Evolutionary conservation across 2,329 filamentous ascomycete species (phyloP).

Genomic region (Beauveria varroae): DNA sequence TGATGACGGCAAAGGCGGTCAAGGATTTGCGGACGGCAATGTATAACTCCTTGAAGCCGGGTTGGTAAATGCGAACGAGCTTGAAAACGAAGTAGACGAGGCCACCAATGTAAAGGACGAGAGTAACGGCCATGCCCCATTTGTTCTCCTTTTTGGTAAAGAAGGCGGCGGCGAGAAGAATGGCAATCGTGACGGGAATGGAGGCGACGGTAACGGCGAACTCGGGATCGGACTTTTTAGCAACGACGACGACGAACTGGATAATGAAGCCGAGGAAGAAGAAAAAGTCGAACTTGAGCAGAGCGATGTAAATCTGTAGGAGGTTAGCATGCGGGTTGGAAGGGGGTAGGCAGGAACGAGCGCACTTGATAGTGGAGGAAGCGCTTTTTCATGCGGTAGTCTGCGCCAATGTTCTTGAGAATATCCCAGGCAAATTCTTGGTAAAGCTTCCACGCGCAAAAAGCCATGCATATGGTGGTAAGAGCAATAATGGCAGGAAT

Average conservation of each 20-base stretch:
- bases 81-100: constrained; percentile 98
- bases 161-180: constrained; percentile 76
- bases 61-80: constrained; percentile 87
- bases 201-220: constrained; percentile 82
- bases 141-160: constrained; percentile 80
- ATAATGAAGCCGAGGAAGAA: constrained; percentile 99
- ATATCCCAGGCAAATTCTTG: constrained; percentile 99
- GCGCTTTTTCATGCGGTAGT: constrained; percentile 91
- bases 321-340: constrained; percentile 15
- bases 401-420: constrained; percentile 97
- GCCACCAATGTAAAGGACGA: constrained; percentile 80
- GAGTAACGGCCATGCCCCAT: constrained; percentile 67
- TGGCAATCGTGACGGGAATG: constrained; percentile 82
- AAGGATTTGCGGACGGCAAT: constrained; percentile 73
- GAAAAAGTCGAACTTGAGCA: constrained; percentile 99
- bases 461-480: constrained; percentile 63
- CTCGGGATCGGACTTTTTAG: constrained; percentile 59
- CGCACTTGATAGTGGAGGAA: constrained; percentile 91
- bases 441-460: constrained; percentile 89
- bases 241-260: constrained; percentile 92
- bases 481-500: constrained; percentile 79
- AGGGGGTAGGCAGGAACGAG: neutral
- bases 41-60: constrained; percentile 54
- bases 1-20: constrained; percentile 90
- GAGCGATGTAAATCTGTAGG: constrained; percentile 83